These are phyloP conservation scores for Mycena olivaceomarginata DNA, from an alignment of 768 basidiomycete genomes.

Conservation along the genomic window DNA sequence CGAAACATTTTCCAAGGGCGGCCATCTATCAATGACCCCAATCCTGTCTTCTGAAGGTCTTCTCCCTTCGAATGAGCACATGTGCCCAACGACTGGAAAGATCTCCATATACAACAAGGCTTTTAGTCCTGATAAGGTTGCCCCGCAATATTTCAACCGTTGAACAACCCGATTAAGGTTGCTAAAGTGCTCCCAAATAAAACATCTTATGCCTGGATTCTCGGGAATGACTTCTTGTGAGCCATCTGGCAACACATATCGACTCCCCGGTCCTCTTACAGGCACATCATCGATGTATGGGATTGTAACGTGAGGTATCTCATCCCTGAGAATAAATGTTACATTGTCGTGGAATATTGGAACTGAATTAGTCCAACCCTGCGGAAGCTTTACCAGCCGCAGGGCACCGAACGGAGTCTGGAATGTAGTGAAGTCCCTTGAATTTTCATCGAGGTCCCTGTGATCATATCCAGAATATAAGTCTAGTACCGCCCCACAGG, in stretches of 20 bases:
- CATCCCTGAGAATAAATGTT: neutral
- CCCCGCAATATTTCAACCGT: neutral
- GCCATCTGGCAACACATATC: neutral
- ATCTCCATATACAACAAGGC: too few species aligned
- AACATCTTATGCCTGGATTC: too few species aligned
- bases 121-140: too few species aligned
- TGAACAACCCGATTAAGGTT: too few species aligned
- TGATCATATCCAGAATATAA: too few species aligned
- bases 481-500: too few species aligned
- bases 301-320: neutral
- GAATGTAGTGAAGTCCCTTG: neutral
- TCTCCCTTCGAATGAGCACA: too few species aligned
- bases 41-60: too few species aligned
- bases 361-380: slow-evolving; percentile 1
- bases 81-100: too few species aligned
- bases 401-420: neutral
- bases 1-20: slow-evolving; percentile 12
- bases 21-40: slow-evolving; percentile 37
- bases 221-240: neutral
- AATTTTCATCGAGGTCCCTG: neutral
- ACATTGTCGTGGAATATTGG: slow-evolving; percentile 6
- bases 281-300: neutral
- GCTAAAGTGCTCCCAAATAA: too few species aligned
- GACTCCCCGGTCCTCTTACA: neutral
- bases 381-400: neutral